Evolutionary conservation across 1,139 yeast genomes (phyloP).

Genomic region (Pichia inconspicua): DNA sequence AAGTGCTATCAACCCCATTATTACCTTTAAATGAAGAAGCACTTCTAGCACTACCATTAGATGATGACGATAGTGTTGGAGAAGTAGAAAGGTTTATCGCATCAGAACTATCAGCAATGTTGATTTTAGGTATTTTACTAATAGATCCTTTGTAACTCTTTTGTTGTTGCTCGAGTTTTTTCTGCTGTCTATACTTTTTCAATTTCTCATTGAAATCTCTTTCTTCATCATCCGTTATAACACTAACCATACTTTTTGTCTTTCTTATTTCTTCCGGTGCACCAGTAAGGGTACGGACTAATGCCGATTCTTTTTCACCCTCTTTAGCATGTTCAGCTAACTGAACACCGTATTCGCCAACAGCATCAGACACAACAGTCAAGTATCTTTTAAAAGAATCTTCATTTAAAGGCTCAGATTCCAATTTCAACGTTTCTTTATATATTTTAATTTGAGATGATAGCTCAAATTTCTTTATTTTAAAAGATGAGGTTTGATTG

Average conservation of each 20-base stretch:
- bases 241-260: constrained; percentile 15
- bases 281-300: constrained; percentile 29
- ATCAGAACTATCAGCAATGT: constrained; percentile 3
- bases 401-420: constrained; percentile 18
- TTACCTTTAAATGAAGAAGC: background rate
- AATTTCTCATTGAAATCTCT: constrained; percentile 11
- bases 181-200: constrained; percentile 10
- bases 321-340: constrained; percentile 28
- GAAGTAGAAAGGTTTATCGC: background rate
- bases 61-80: background rate
- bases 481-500: constrained; percentile 14
- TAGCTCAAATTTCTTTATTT: constrained; percentile 17
- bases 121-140: constrained; percentile 9
- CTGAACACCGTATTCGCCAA: constrained; percentile 26
- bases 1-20: background rate
- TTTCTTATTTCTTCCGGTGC: constrained; percentile 24
- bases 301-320: constrained; percentile 26
- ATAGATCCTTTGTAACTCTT: background rate
- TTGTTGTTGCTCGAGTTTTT: constrained; percentile 5
- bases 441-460: constrained; percentile 22
- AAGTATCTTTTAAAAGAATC: constrained; percentile 25
- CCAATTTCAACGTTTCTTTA: constrained; percentile 19
- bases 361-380: constrained; percentile 25
- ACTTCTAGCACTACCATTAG: background rate
- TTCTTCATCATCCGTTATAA: background rate